Evolutionary conservation across 768 basidiomycete genomes (phyloP), one percentile per base, ranked within the genome.

Genomic region (Lactifluus hygrophoroides): DNA sequence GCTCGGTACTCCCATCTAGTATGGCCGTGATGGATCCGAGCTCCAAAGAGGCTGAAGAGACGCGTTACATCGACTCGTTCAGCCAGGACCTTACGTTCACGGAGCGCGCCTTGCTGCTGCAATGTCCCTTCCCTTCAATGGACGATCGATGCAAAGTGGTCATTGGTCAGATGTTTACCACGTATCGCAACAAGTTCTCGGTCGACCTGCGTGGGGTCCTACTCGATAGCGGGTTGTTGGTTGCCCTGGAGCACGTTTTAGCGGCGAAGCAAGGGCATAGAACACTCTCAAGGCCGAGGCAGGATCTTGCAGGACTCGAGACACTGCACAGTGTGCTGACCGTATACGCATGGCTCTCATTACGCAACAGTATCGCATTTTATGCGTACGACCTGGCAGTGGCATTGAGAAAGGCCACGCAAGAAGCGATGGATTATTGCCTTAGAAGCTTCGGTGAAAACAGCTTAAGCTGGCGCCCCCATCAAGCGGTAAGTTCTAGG

Each of bases 311-410:
- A 38, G 51, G 49, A 16, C 70, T 97, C 46, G 94, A 97, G 70
- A 75, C 78, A 5, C 71, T 90, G 59, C 93, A 99, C 72, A 87
- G 86, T 65, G 72, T 81, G 30, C 66, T 91, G 28, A 83, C 86
- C 14, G 64, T 87, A 21, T 97, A 97, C 71, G 74, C 92, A 49
- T 99, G 95, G 95, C 75, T 94, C 62, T 76, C 77, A 19, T 84
- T 81, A 69, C 84, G 94, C 38, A 76, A 81, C 57, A 76, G 81
- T 0, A 75, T 90, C 52, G 75, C 83, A 8, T 97, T 88, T 69
- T 70, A 78, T 4, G 76, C 86, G n/a, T 72, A 77, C 32, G 68
- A 72, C 6, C 69, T 72, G 27, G 86, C 83, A 1, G 62, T 70
- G 13, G 71, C 67, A 16, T 65, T 90, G 45, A 90, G 92, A 68